Base-by-base conservation (phyloP, 2,329 filamentous ascomycete species). In the Pseudocercospora musae region DNA sequence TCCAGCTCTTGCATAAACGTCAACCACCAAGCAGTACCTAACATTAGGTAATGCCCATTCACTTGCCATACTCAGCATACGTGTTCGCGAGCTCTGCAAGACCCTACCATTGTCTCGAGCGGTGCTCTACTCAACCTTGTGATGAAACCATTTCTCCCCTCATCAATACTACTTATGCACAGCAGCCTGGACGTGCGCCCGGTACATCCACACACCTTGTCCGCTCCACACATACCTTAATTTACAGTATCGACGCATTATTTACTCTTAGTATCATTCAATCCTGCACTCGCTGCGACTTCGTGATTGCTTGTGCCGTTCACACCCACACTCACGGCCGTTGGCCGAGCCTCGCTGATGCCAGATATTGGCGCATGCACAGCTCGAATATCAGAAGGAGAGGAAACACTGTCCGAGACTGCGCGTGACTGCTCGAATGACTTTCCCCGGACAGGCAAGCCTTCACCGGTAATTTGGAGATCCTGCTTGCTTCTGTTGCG, bases 401-500 rank as follows among this genome's bases (percentile, higher is more conserved):
- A 31, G 1, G 55, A 27, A 20, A 37, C 23, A 31, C 20, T 57
- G 37, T 57, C 40, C 37, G 55, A 46, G 15, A 46, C 42, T 8
- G 42, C 48, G 8, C 62, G 50, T 23, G 50, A 58, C 53, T 62
- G 57, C 52, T 71, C 69, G 37, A 69, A 57, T 4, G 66, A 69
- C 52, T 64, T 61, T 11, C 68, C 69, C 15, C 68, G 68, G 9
- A 62, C 58, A 11, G 69, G 62, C 13, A 67, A n/a, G 21, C 59
- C 20, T 58, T 70, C 68, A 21, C 29, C 46, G 8, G 63, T 53
- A 31, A 59, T 48, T 13, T 55, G 62, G 37, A 72, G 60, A 50
- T 74, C 72, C 27, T 66, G 66, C 46, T 63, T 69, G 61, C 72
- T 72, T 33, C 69, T 67, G 20, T 58, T 60, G 13, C 68, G 58